Evolutionary conservation across 208 protist genomes (phyloP), one percentile per base, ranked within the genome.

Genomic region (Porcisia hertigi): DNA sequence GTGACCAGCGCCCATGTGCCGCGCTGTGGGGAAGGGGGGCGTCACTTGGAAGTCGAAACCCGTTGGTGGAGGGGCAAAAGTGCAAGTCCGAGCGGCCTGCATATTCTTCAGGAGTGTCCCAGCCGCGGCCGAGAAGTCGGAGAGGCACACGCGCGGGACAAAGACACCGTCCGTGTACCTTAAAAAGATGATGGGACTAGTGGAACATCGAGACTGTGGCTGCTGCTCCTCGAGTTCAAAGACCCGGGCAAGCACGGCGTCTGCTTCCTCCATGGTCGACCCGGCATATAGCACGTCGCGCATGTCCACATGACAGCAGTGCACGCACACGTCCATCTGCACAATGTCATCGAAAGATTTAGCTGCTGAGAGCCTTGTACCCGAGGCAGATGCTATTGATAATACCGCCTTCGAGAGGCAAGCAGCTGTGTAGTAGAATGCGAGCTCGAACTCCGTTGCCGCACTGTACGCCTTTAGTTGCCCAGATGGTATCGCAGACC

Each of bases 141-240:
- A 36, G 9, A 77, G 65, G 45, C 59, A 76, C 64, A 69, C 39
- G 1, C 57, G 20, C 3, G 86, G 88, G 20, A 84, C 77, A 71
- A 92, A 92, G 45, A 92, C 53, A 57, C 88, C 88, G 65, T 90
- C 88, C 20, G 11, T 41, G 75, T 82, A 92, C 34, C 75, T 76
- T 11, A 92, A 57, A 36, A 86, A 69, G 23, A 92, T 47, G 30
- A 82, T 43, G 6, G 78, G 78, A 2, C 65, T 59, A 20, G 77
- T 73, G 34, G 62, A 47, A 41, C 25, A 49, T 2, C 52, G 73
- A 55, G 57, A 9, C 7, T 63, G 64, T 23, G 43, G 20, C 34
- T 52, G 73, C 78, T 81, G 84, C 14, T 83, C 53, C 65, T 71
- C 69, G 14, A 82, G 66, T 11, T 79, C 66, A 23, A 81, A 52